Evolutionary conservation across 352 stramenopile genomes (phyloP).

Genomic region (Pythium guiyangense): DNA sequence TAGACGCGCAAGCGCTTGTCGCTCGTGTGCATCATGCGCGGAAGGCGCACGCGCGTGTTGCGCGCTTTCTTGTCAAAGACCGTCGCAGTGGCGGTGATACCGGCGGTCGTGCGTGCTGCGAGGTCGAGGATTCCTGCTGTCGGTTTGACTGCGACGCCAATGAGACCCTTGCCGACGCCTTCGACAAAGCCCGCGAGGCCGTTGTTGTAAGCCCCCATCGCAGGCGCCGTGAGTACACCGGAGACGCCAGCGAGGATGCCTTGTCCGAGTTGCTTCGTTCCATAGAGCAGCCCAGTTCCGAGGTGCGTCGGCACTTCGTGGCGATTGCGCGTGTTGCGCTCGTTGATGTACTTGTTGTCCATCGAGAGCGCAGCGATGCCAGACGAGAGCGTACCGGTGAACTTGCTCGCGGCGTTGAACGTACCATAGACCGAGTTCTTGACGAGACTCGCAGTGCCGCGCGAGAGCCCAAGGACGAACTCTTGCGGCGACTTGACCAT

Average conservation of each 20-base stretch:
- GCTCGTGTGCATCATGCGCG: conserved; percentile 70
- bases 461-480: conserved; percentile 85
- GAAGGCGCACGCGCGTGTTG: conserved; percentile 57
- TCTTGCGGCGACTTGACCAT: conserved; percentile 84
- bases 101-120: conserved; percentile 66
- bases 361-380: conserved; percentile 88
- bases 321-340: conserved; percentile 68
- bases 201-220: conserved; percentile 86
- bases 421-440: conserved; percentile 90
- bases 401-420: conserved; percentile 92
- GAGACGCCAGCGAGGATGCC: conserved; percentile 89
- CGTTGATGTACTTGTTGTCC: conserved; percentile 86
- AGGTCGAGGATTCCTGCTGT: conserved; percentile 83
- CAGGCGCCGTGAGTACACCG: conserved; percentile 89
- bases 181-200: conserved; percentile 88
- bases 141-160: conserved; percentile 87
- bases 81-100: conserved; percentile 81
- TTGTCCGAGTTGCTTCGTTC: conserved; percentile 89
- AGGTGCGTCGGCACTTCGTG: conserved; percentile 84
- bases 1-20: conserved; percentile 80
- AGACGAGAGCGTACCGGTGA: conserved; percentile 90
- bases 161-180: conserved; percentile 81
- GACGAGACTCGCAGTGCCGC: conserved; percentile 86
- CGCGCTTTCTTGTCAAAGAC: conserved; percentile 77
- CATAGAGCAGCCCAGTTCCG: conserved; percentile 79